Evolutionary conservation across 495 filamentous ascomycete species (phyloP).

Genomic region (Xylaria flabelliformis): DNA sequence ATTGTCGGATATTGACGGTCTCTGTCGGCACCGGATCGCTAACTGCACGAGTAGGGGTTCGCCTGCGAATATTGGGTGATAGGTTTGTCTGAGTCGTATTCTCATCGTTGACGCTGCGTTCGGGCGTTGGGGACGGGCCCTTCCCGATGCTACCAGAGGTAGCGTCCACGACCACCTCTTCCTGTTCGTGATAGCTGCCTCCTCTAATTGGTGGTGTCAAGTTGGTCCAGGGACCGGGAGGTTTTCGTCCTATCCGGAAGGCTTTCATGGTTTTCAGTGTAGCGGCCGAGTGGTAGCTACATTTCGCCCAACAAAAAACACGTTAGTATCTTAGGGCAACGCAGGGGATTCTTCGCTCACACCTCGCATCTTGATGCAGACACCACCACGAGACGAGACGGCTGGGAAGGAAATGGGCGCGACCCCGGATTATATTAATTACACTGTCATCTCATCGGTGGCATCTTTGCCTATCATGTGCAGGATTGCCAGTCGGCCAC

Average conservation of each 20-base stretch:
- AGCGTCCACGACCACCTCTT: constrained; percentile 13
- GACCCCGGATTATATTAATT: constrained; percentile 27
- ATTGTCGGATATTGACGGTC: constrained; percentile 10
- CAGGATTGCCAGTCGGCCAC: constrained; percentile 51
- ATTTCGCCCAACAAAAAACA: not conserved
- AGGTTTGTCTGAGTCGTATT: not conserved
- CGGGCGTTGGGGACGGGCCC: not conserved
- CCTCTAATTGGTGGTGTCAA: constrained; percentile 85
- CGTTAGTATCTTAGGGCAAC: not conserved
- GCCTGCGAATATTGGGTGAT: not conserved
- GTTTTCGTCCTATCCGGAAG: constrained; percentile 75
- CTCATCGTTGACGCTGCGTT: not conserved
- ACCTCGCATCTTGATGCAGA: constrained; percentile 13
- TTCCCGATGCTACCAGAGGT: not conserved
- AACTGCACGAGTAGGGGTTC: not conserved
- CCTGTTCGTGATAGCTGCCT: constrained; percentile 68
- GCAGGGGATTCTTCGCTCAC: constrained; percentile 9
- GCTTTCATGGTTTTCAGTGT: constrained; percentile 71
- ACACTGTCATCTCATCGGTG: constrained; percentile 59
- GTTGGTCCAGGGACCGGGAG: constrained; percentile 77
- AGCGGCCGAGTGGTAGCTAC: constrained; percentile 74
- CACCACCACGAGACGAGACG: constrained; percentile 1
- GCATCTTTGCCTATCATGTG: constrained; percentile 61
- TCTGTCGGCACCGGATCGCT: not conserved
- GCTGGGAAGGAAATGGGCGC: constrained; percentile 26